Evolutionary conservation across 225 moss, liverwort and hornwort genomes (phyloP).

Genomic region (Pseudisothecium myosuroides): DNA sequence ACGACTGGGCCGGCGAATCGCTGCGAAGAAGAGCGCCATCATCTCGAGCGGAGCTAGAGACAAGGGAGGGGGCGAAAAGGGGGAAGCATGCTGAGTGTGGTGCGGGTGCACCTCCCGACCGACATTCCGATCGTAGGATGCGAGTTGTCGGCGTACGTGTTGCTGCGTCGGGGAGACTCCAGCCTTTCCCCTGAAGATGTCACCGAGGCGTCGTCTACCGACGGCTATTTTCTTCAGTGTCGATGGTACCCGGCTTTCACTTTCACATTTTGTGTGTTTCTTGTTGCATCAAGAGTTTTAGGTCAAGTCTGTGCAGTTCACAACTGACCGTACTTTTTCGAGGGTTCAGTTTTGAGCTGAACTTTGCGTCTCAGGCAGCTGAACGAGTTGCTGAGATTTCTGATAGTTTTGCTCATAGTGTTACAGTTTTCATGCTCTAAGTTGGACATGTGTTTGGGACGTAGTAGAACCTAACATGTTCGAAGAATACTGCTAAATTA

Average conservation of each 20-base stretch:
- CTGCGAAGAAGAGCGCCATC: neutral
- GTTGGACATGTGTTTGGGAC: neutral
- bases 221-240: slow-evolving; percentile 87
- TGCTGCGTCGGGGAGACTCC: slow-evolving; percentile 73
- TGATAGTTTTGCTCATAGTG: neutral
- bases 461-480: neutral
- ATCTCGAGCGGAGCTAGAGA: slow-evolving; percentile 18
- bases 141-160: slow-evolving; percentile 94
- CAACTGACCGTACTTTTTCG: neutral
- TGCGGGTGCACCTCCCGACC: slow-evolving; percentile 99
- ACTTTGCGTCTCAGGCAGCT: neutral
- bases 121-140: slow-evolving; percentile 99
- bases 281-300: neutral
- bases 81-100: slow-evolving; percentile 99
- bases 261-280: neutral
- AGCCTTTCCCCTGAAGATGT: slow-evolving; percentile 83
- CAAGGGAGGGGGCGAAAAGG: slow-evolving; percentile 33
- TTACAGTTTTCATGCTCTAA: neutral
- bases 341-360: neutral
- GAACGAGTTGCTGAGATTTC: neutral
- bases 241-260: slow-evolving; percentile 53
- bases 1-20: neutral
- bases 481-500: neutral
- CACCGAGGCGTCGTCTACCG: slow-evolving; percentile 77
- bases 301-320: neutral